Conservation (phyloP, 2,329 filamentous ascomycete species). For the Colletotrichum scovillei region DNA sequence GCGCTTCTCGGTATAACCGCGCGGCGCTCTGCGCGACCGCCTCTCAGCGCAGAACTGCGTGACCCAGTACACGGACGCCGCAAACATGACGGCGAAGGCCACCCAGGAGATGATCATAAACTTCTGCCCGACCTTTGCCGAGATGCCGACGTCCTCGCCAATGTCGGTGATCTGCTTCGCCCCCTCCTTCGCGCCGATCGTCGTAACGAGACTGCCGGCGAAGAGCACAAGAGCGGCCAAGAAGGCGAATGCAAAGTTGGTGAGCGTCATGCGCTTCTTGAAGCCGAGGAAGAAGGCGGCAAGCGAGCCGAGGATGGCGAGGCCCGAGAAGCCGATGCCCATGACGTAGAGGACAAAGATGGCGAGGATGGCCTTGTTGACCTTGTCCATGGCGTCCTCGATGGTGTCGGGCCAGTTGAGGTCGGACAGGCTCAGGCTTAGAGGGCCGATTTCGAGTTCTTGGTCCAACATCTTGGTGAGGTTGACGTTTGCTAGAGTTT, state of each 20-base stretch:
- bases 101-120: slow-evolving; percentile 61
- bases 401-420: slow-evolving; percentile 58
- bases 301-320: slow-evolving; percentile 54
- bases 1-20: slow-evolving; percentile 28
- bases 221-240: slow-evolving; percentile 51
- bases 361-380: slow-evolving; percentile 60
- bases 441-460: slow-evolving; percentile 57
- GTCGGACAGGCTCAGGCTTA: slow-evolving; percentile 56
- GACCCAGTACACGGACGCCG: slow-evolving; percentile 54
- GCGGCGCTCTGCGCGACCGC: slow-evolving; percentile 43
- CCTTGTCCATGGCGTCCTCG: slow-evolving; percentile 58
- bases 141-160: slow-evolving; percentile 57
- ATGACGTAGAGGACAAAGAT: slow-evolving; percentile 62
- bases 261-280: slow-evolving; percentile 40
- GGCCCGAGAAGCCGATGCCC: slow-evolving; percentile 52
- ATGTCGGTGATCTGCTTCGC: slow-evolving; percentile 54
- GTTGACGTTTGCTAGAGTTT: slow-evolving; percentile 52
- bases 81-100: slow-evolving; percentile 56
- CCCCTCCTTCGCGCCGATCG: slow-evolving; percentile 53
- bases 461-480: slow-evolving; percentile 59
- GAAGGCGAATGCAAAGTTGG: slow-evolving; percentile 51
- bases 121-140: slow-evolving; percentile 54
- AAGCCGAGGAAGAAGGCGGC: slow-evolving; percentile 48
- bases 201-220: slow-evolving; percentile 56
- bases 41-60: slow-evolving; percentile 45